Base-by-base conservation (phyloP, 306 rosid genomes). In the Quercus robur region DNA sequence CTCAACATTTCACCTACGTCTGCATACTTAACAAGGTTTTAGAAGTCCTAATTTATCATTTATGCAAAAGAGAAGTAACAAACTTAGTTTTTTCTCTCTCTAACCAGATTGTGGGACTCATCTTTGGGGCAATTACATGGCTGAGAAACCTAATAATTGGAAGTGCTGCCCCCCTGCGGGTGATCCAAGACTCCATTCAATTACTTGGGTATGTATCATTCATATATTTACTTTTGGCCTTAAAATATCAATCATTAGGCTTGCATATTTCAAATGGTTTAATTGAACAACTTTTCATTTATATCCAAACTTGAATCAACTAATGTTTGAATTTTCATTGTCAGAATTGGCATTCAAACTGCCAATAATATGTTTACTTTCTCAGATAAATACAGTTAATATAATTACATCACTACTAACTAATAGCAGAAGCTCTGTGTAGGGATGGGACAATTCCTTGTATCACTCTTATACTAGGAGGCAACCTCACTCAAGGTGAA, bases 371-470 rank as follows among this genome's bases (percentile, higher is more conserved):
- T 55, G 44, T 49, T 9, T n/a, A 31, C 44, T 25, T 8, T 19
- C 55, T 23, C 54, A 49, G 17, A 49, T 10, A 49, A 49, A 49
- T 12, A 49, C 17, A 49, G 1, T 49, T 3, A 49, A 49, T 12
- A 11, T 49, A 12, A 49, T 49, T 49, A 49, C 14, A 13, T 49
- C 54, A 49, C 54, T 49, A 67, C 31, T 28, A 54, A 35, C 54
- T 82, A 23, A 80, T 51, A 62, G 77, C 51, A 82, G 35, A 77
- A 31, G 33, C 62, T 81, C 6, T 71, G 54, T 59, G 51, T 81
- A 95, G 99, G 64, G 70, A 93, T 72, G 99, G 94, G 52, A 90
- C 97, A 18, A 93, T 93, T 81, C 99, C 99, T 38, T 89, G 99
- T 85, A 90, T 92, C 75, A 91, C 91, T 56, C 86, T 95, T 35